These are phyloP conservation scores for Silybum marianum DNA, from an alignment of 129 eudicot genomes.

Conservation along the genomic window DNA sequence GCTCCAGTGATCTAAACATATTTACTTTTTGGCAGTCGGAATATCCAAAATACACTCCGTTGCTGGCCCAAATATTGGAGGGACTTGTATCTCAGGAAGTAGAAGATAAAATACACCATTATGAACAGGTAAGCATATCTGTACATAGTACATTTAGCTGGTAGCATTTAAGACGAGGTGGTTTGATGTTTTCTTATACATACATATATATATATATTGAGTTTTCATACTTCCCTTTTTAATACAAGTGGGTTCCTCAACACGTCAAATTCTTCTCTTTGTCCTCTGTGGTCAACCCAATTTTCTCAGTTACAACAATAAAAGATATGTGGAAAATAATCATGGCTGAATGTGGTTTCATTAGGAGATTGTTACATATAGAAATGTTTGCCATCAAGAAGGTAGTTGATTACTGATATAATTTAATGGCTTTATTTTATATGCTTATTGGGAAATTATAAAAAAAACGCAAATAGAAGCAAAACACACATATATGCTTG, in stretches of 20 bases:
- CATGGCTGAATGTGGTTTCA: no score
- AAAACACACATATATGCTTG: not conserved
- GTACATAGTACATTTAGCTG: not conserved
- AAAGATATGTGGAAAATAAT: no score
- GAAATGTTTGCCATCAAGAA: not conserved
- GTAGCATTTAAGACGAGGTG: no score
- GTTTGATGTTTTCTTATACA: no score
- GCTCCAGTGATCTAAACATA: conserved; percentile 8
- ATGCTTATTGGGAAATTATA: not conserved
- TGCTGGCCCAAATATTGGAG: conserved; percentile 89
- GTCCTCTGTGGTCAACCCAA: no score
- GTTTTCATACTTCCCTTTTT: no score
- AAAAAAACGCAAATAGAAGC: not conserved
- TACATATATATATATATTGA: no score
- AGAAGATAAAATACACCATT: conserved; percentile 64
- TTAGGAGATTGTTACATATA: no score
- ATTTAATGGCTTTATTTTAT: not conserved
- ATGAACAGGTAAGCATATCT: conserved; percentile 66
- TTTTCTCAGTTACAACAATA: no score
- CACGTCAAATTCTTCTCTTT: no score
- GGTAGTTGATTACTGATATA: not conserved
- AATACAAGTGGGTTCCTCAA: no score
- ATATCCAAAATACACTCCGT: conserved; percentile 85
- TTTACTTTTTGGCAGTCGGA: conserved; percentile 61
- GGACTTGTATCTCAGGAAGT: conserved; percentile 62